These are phyloP conservation scores for Cladosporium oxysporum DNA, from an alignment of 2,329 filamentous ascomycete genomes.

Conservation along the genomic window DNA sequence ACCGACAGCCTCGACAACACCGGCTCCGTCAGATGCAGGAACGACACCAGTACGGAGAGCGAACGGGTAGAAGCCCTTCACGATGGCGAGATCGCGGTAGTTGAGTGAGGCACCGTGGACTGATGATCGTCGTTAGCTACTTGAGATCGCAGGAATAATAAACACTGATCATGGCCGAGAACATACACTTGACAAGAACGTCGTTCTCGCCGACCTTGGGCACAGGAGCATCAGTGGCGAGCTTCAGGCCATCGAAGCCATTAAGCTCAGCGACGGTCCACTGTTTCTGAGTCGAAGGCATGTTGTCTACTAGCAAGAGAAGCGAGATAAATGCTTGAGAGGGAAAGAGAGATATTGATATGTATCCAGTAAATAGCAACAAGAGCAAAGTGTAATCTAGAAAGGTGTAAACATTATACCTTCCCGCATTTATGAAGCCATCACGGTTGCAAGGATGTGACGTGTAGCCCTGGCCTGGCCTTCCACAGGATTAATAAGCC, in stretches of 20 bases:
- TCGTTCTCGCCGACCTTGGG: conserved; percentile 68
- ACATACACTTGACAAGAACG: conserved; percentile 65
- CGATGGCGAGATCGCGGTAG: conserved; percentile 53
- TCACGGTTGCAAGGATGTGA: neutral
- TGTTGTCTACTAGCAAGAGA: conserved; percentile 4
- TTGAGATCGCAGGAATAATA: too few species aligned
- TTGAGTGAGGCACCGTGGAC: conserved; percentile 52
- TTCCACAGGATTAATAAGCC: conserved; percentile 9
- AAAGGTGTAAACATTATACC: neutral
- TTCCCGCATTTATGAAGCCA: neutral
- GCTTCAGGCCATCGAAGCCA: conserved; percentile 63
- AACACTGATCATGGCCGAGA: neutral
- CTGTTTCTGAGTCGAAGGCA: conserved; percentile 50
- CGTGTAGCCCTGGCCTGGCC: neutral
- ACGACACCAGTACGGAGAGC: conserved; percentile 43
- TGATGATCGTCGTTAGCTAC: conserved; percentile 27
- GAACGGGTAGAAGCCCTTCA: conserved; percentile 51
- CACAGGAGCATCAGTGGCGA: conserved; percentile 54
- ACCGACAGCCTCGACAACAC: conserved; percentile 55
- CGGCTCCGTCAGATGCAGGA: conserved; percentile 55
- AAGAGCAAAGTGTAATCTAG: neutral
- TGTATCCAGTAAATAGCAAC: neutral
- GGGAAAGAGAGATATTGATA: neutral
- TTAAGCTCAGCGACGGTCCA: conserved; percentile 58
- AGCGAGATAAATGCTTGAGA: neutral